Conservation (phyloP, 345 rosid species). For the Acer campestre region DNA sequence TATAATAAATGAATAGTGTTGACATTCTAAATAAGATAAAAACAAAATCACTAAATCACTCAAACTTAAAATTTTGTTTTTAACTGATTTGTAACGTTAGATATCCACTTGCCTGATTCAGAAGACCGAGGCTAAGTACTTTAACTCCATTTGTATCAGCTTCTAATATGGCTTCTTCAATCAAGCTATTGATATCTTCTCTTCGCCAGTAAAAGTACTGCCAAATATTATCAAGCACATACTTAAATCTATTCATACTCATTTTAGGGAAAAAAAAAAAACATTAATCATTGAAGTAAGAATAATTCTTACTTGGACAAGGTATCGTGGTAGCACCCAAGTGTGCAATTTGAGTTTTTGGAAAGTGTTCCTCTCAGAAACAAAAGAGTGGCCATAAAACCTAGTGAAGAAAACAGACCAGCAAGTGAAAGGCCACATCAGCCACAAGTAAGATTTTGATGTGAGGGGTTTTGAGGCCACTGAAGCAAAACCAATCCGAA, state of each 20-base stretch:
- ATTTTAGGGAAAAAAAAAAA: neutral
- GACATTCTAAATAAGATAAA: too few relatives aligned
- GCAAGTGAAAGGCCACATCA: conserved; percentile 42
- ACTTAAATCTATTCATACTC: neutral
- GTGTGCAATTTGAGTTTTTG: conserved; percentile 38
- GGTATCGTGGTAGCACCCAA: conserved; percentile 51
- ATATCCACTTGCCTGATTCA: conserved; percentile 43
- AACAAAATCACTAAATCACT: too few relatives aligned
- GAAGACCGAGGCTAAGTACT: conserved; percentile 47
- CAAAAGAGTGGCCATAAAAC: conserved; percentile 25
- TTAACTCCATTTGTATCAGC: conserved; percentile 41
- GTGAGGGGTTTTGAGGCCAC: conserved; percentile 40
- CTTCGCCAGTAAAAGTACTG: conserved; percentile 26
- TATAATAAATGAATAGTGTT: too few relatives aligned
- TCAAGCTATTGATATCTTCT: conserved; percentile 32
- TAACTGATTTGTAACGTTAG: neutral
- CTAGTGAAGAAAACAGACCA: conserved; percentile 26
- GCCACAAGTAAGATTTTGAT: conserved; percentile 23
- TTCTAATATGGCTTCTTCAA: conserved; percentile 44
- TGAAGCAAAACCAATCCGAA: conserved; percentile 45
- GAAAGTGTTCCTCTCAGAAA: conserved; percentile 37
- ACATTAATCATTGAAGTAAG: neutral
- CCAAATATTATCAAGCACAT: conserved; percentile 7
- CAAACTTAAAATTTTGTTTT: too few relatives aligned
- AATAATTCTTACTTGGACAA: conserved; percentile 30